A percentile compares a stretch with the other conserved stretches of the same genome.
Evolutionary conservation across 805 yeast genomes (phyloP).

Genomic region (Saccharomycopsis fodiens): DNA sequence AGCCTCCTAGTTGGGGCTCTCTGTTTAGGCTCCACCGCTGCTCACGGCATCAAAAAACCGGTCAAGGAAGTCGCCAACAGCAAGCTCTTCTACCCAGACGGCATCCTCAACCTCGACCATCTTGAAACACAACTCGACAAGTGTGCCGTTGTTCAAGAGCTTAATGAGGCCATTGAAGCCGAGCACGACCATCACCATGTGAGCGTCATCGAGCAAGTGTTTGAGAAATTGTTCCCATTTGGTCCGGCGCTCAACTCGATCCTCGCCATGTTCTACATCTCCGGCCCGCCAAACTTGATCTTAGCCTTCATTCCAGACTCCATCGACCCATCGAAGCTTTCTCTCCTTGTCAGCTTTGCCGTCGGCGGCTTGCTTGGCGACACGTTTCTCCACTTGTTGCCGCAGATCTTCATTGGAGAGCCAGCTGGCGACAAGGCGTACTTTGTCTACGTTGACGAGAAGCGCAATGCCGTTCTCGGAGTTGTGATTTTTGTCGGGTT

Average conservation of each 20-base stretch:
- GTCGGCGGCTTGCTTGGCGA: conserved; percentile 73
- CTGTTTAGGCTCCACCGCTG: not conserved
- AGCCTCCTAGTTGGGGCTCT: too few relatives aligned
- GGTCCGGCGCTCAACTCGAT: conserved; percentile 59
- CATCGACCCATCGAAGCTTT: conserved; percentile 42
- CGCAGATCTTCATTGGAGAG: conserved; percentile 57
- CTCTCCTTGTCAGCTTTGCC: conserved; percentile 61
- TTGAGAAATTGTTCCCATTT: conserved; percentile 39
- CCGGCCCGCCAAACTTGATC: conserved; percentile 56
- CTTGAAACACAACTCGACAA: conserved; percentile 26
- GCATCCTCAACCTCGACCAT: conserved; percentile 35
- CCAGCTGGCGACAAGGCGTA: conserved; percentile 33
- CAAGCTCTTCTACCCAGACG: conserved; percentile 29
- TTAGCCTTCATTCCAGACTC: conserved; percentile 50
- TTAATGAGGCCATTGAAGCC: conserved; percentile 28
- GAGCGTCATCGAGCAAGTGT: conserved; percentile 32
- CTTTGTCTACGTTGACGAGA: conserved; percentile 45
- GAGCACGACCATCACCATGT: conserved; percentile 20
- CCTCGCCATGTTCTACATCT: conserved; percentile 55
- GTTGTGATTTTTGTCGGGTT: conserved; percentile 55
- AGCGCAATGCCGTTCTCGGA: conserved; percentile 43
- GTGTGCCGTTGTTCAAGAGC: conserved; percentile 34
- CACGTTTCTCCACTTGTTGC: conserved; percentile 62
- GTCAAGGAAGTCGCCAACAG: not conserved
- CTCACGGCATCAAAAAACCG: not conserved